Evolutionary conservation across 345 rosid genomes (phyloP).

Genomic region (Acer negundo): DNA sequence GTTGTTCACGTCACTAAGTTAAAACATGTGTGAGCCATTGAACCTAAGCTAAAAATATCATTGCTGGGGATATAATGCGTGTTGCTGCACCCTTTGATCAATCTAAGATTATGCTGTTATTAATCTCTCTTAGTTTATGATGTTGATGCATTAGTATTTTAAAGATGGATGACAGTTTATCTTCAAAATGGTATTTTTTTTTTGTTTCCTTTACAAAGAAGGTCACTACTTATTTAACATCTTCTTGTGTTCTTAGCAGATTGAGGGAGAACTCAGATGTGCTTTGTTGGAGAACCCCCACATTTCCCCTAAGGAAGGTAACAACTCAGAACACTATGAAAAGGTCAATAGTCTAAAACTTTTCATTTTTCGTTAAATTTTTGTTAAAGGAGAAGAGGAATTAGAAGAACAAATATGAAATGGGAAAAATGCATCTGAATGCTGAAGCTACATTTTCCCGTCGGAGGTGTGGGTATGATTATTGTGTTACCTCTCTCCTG

Average conservation of each 20-base stretch:
- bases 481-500: background rate
- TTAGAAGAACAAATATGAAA: background rate
- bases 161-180: background rate
- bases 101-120: background rate
- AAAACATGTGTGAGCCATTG: background rate
- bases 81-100: background rate
- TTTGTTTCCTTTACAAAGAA: background rate
- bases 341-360: slow-evolving; percentile 1
- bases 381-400: background rate
- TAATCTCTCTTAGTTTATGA: background rate
- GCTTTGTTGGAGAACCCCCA: slow-evolving; percentile 70
- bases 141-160: background rate
- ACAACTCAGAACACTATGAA: slow-evolving; percentile 2
- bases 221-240: background rate
- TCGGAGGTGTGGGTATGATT: background rate
- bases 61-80: background rate
- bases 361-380: background rate
- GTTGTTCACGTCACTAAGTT: background rate
- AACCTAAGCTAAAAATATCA: background rate
- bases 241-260: slow-evolving; percentile 39
- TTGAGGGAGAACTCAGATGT: slow-evolving; percentile 41
- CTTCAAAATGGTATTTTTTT: background rate
- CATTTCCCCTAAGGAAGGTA: slow-evolving; percentile 56
- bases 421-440: background rate
- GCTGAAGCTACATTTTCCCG: background rate